phyloP scores from a whole-genome alignment of 176 grass and related monocot species.

The sorghum (Sorghum bicolor) region Sorghum_bicolor_NCBIv3 NC_012873.2:62062501-62063000 shows the following conservation, averaged over 20 bases:
- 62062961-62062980: no score
- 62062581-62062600: constrained; percentile 34
- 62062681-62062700: neutral
- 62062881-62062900: constrained; percentile 95
- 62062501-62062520: constrained; percentile 39
- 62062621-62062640: neutral
- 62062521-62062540: constrained; percentile 20
- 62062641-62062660: neutral
- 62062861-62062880: constrained; percentile 95
- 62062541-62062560: constrained; percentile 27
- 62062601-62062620: neutral
- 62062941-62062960: no score
- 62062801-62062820: no score
- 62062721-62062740: no score
- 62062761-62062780: no score
- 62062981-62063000: no score
- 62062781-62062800: no score
- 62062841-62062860: constrained; percentile 97
- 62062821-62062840: constrained; percentile 71
- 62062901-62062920: neutral
- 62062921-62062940: neutral
- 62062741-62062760: no score
- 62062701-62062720: neutral
- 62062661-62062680: neutral
- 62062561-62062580: constrained; percentile 31